Conservation (phyloP, 2,329 filamentous ascomycete species). For the Aspergillus awamori region DNA sequence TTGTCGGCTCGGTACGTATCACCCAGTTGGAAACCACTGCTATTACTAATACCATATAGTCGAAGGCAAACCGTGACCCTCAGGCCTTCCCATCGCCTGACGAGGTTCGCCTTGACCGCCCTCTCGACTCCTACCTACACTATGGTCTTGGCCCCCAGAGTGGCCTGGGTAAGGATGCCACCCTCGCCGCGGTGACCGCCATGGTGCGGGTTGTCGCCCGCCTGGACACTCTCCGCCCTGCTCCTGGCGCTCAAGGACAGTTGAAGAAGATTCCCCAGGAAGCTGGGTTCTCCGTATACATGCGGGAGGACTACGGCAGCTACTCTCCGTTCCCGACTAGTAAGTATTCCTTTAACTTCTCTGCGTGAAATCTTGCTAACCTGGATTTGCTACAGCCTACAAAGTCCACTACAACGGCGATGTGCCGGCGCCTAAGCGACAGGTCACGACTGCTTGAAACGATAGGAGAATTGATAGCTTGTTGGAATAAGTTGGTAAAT, state of each 20-base stretch:
- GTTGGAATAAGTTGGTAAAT: neutral
- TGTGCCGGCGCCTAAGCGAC: constrained; percentile 28
- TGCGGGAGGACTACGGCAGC: constrained; percentile 67
- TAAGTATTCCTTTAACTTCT: constrained; percentile 26
- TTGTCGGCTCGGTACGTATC: constrained; percentile 61
- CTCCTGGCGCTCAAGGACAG: constrained; percentile 65
- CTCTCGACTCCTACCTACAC: constrained; percentile 66
- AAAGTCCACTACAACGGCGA: constrained; percentile 50
- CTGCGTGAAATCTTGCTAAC: constrained; percentile 16
- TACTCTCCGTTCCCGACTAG: constrained; percentile 56
- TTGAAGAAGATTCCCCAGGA: constrained; percentile 65
- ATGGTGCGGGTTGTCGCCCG: constrained; percentile 69
- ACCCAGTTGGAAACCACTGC: neutral
- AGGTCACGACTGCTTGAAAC: constrained; percentile 5
- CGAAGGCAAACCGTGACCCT: constrained; percentile 58
- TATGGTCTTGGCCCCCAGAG: constrained; percentile 65
- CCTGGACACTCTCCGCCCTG: constrained; percentile 62
- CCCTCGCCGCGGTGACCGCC: constrained; percentile 64
- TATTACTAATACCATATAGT: constrained; percentile 26
- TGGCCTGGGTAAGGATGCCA: constrained; percentile 64
- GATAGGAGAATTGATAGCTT: neutral
- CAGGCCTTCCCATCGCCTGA: constrained; percentile 34
- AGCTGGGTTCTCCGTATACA: constrained; percentile 62
- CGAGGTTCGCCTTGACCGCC: constrained; percentile 64
- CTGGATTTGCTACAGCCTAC: constrained; percentile 35